A percentile compares a stretch with the other conserved stretches of the same genome.
These are phyloP conservation scores for Fraxinus quadrangulata DNA, from an alignment of 257 asterid genomes.

Conservation along the genomic window DNA sequence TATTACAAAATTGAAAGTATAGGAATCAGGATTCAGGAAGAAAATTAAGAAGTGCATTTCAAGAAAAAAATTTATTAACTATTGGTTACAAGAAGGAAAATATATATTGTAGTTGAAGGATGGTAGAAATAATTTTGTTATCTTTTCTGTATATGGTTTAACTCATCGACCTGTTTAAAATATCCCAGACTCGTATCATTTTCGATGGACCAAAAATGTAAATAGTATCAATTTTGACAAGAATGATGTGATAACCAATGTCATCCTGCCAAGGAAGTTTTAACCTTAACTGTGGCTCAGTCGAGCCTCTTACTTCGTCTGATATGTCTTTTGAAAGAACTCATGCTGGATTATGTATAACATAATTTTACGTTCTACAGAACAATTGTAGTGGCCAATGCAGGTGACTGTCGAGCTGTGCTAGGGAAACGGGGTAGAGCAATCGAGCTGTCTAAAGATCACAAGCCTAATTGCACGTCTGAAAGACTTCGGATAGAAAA, in stretches of 20 bases:
- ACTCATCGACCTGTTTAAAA: neutral
- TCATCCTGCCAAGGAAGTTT: neutral
- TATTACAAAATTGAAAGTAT: neutral
- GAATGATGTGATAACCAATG: neutral
- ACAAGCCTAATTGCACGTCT: conserved; percentile 69
- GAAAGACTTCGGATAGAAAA: conserved; percentile 74
- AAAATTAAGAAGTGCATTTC: neutral
- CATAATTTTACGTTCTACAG: conserved; percentile 42
- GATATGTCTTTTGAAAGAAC: neutral
- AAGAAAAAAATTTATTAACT: neutral
- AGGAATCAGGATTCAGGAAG: neutral
- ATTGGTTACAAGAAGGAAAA: neutral
- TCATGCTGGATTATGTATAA: conserved; percentile 10
- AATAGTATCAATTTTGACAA: neutral
- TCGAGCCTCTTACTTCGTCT: neutral
- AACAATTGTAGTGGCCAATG: conserved; percentile 80
- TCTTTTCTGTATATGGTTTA: neutral
- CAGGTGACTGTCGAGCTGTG: conserved; percentile 95
- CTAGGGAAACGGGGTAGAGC: conserved; percentile 88
- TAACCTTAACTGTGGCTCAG: neutral
- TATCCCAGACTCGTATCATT: neutral
- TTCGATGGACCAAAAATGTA: neutral
- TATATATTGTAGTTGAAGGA: neutral
- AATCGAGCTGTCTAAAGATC: conserved; percentile 80
- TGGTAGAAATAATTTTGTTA: neutral